These are phyloP conservation scores for Oryza coarctata DNA, from an alignment of 176 grass and related monocot genomes.

Conservation along the genomic window DNA sequence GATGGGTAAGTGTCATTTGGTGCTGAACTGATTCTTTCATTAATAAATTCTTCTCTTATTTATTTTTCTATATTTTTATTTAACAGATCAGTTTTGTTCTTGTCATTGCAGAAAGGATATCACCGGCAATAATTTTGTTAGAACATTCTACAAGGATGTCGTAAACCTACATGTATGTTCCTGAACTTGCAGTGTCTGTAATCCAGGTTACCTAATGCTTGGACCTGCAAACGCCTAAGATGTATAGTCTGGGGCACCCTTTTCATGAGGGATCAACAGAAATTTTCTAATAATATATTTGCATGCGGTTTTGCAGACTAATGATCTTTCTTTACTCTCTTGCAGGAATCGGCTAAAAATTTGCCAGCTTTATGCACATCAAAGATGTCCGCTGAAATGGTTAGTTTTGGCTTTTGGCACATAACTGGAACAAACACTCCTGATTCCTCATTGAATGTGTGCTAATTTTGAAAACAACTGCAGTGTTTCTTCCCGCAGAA, in stretches of 20 bases:
- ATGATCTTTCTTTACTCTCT: slow-evolving; percentile 5
- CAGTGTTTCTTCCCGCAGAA: slow-evolving; percentile 95
- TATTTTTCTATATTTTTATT: background rate
- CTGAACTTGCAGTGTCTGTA: background rate
- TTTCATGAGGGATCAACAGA: background rate
- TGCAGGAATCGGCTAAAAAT: slow-evolving; percentile 54
- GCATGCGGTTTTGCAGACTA: background rate
- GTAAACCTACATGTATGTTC: slow-evolving; percentile 57
- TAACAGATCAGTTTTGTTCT: background rate
- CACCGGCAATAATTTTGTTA: slow-evolving; percentile 44
- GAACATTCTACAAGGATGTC: slow-evolving; percentile 45
- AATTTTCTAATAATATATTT: background rate
- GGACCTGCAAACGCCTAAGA: background rate
- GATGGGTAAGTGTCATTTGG: slow-evolving; percentile 54
- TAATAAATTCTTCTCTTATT: background rate
- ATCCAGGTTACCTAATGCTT: background rate
- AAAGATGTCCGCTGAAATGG: slow-evolving; percentile 45
- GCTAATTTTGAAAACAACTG: slow-evolving; percentile 30
- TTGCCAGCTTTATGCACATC: slow-evolving; percentile 61
- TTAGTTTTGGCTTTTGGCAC: slow-evolving; percentile 29
- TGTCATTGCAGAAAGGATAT: slow-evolving; percentile 62
- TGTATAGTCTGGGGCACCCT: background rate
- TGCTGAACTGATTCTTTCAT: background rate
- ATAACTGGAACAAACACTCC: background rate
- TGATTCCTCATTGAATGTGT: background rate